Base-by-base conservation (phyloP, 805 yeast species). In the Candida stauntonica region DNA sequence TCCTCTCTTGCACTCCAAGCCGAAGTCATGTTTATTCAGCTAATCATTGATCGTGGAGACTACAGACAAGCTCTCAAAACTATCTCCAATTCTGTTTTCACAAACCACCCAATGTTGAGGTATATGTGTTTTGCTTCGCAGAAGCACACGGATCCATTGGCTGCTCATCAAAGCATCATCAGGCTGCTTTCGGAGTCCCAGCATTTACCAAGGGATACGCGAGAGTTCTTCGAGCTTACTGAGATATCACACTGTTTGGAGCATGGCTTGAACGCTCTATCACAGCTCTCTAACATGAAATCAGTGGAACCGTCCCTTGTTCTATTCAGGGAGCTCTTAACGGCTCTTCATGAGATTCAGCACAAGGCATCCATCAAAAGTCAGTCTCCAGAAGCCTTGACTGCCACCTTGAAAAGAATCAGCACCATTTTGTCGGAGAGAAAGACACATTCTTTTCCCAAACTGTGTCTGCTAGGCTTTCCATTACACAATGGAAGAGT, bases 191-290 rank as follows among this genome's bases (percentile, higher is more conserved):
- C 17, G 11, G 29, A 23, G 11, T 26, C 29, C 11, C 12, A 26
- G 3, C 12, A n/a, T 6, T 5, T 37, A 4, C 19, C 34, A 9
- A 8, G 35, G n/a, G 44, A 44, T 3, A 31, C 45, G 1, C 29
- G 23, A 23, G 17, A 33, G 4, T 42, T 34, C 20, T 13, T 50
- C 8, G n/a, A 32, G 18, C 29, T 50, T 14, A 29, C 33, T n/a
- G 52, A 50, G 28, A 12, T 39, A 5, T 35, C 43, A 1, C 42
- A 40, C 26, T 36, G 42, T 13, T 28, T 50, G 5, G 31, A 42
- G 16, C 27, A 31, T 35, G 52, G 52, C 3, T 11, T 46, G 6
- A 19, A n/a, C 7, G 34, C 51, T 2, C 8, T 31, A 8, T 34
- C 35, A 5, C 16, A 35, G 3, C 3, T 44, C 17, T 29, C 29